Evolutionary conservation across 2,329 filamentous ascomycete species (phyloP), one percentile per base, ranked within the genome.

Genomic region (Teratosphaeria epicoccoides): DNA sequence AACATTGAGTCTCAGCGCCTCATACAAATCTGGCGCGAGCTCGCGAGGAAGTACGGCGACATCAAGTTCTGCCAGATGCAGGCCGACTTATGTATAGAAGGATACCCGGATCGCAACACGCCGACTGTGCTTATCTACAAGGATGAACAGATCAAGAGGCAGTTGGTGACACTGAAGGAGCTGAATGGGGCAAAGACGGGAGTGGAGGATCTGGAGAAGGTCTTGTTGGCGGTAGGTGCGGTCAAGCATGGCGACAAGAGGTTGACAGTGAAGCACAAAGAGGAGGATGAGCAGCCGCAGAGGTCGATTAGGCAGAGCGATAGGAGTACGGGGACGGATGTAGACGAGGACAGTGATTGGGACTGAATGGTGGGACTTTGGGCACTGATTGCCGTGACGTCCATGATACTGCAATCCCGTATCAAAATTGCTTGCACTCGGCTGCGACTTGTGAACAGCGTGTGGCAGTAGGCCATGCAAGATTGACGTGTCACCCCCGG

Each of bases 1-100:
- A 96, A 96, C 63, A 78, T 85, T 28, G 90, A 97, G 71, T 95
- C 89, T 3, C 80, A 86, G 54, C 76, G 96, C 3, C 71, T 97
- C 61, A 83, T 84, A 0, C 86, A 95, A 65, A 75, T 96, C 20
- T 98, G 91, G 90, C 78, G 84, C 29, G 82, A 89, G 63, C 78
- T 93, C 40, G 91, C 93, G 0, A 73, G 71, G 54, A 88, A 91
- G 63, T 98, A 89, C 65, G 88, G 89, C 20, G 91, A 98, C 58
- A 76, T 98, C 68, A 98, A 98, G 72, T 98, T 98, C 71, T 97
- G 91, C 68, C 88, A 97, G 72, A 97, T 98, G 60, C 81, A 84
- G 60, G 93, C 84, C 6, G 84, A 88, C 65, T 82, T 96, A 72
- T 95, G 93, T 52, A 96, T 98, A 61, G 93, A 97, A 68, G 88